phyloP scores from a whole-genome alignment of 2,329 filamentous ascomycete species.

The Proliferodiscus dingleyae region DNA sequence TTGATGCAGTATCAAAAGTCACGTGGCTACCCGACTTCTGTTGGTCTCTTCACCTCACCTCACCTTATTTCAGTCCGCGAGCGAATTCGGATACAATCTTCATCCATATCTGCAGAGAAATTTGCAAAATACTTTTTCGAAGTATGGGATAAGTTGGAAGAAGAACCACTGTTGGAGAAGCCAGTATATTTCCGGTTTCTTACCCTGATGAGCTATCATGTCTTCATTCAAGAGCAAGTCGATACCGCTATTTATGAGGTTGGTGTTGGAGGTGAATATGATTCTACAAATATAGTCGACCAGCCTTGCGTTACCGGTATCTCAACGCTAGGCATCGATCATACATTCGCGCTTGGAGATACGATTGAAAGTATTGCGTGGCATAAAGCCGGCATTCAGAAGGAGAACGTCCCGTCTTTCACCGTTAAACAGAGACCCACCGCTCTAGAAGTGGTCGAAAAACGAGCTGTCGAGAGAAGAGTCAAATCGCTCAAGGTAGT shows the following conservation, averaged over 20 bases:
- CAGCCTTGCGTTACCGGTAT: slow-evolving; percentile 55
- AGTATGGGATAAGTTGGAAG: slow-evolving; percentile 54
- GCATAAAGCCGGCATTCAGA: slow-evolving; percentile 72
- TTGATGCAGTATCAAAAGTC: slow-evolving; percentile 45
- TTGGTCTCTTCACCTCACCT: slow-evolving; percentile 65
- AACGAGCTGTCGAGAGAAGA: slow-evolving; percentile 48
- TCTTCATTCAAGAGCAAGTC: slow-evolving; percentile 59
- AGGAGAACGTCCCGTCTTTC: slow-evolving; percentile 52
- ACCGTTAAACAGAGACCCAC: slow-evolving; percentile 49
- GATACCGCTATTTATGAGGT: slow-evolving; percentile 62
- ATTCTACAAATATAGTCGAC: slow-evolving; percentile 63
- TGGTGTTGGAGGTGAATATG: slow-evolving; percentile 63
- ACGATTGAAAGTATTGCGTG: slow-evolving; percentile 64
- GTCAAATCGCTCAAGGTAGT: slow-evolving; percentile 43
- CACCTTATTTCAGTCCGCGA: slow-evolving; percentile 64
- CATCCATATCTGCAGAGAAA: slow-evolving; percentile 50
- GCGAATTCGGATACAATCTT: slow-evolving; percentile 58
- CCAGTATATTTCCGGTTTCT: slow-evolving; percentile 57
- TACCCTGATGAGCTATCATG: slow-evolving; percentile 62
- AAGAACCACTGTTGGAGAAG: slow-evolving; percentile 35
- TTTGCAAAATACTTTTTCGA: slow-evolving; percentile 66
- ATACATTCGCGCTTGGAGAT: slow-evolving; percentile 57
- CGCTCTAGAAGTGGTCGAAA: slow-evolving; percentile 43
- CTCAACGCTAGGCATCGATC: slow-evolving; percentile 64
- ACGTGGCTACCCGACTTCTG: slow-evolving; percentile 28